phyloP scores from a whole-genome alignment of 2,329 filamentous ascomycete species.

The Atkinsonella hypoxylon region DNA sequence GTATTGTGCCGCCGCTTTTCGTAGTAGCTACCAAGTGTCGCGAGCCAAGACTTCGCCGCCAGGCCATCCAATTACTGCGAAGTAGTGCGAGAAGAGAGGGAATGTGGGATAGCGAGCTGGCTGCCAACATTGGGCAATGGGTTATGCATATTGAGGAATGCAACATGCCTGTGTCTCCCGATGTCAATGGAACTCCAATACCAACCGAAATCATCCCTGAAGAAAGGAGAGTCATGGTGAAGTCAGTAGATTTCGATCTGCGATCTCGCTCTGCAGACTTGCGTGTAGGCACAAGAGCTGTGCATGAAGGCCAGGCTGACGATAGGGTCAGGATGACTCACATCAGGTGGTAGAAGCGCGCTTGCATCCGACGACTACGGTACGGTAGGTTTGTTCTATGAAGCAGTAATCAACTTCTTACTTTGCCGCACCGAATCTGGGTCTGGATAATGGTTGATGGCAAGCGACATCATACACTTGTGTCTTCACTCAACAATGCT shows the following conservation, averaged over 20 bases:
- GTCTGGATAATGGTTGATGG: no score
- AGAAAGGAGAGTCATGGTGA: conserved; percentile 43
- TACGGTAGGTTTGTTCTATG: no score
- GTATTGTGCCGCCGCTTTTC: conserved; percentile 53
- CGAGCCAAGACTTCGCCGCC: conserved; percentile 41
- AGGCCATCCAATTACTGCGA: conserved; percentile 48
- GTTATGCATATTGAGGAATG: conserved; percentile 43
- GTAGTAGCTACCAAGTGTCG: conserved; percentile 56
- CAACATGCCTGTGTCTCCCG: conserved; percentile 10
- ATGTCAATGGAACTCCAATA: not conserved
- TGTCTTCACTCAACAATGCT: no score
- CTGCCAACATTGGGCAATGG: conserved; percentile 43
- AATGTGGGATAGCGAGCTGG: conserved; percentile 56
- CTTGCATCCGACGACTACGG: no score
- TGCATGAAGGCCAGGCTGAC: conserved; percentile 35
- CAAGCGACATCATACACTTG: no score
- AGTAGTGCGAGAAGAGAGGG: conserved; percentile 51
- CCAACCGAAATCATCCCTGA: conserved; percentile 30
- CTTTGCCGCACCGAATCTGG: no score
- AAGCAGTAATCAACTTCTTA: no score
- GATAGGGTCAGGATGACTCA: conserved; percentile 32
- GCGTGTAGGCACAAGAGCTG: conserved; percentile 40
- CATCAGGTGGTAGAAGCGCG: conserved; percentile 31
- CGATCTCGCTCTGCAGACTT: conserved; percentile 36
- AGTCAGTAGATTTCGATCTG: conserved; percentile 44